Percentiles rank a stretch among this genome's conserved stretches.
These are phyloP conservation scores for Aspergillus hiratsukae DNA, from an alignment of 2,329 filamentous ascomycete species.

Conservation along the genomic window DNA sequence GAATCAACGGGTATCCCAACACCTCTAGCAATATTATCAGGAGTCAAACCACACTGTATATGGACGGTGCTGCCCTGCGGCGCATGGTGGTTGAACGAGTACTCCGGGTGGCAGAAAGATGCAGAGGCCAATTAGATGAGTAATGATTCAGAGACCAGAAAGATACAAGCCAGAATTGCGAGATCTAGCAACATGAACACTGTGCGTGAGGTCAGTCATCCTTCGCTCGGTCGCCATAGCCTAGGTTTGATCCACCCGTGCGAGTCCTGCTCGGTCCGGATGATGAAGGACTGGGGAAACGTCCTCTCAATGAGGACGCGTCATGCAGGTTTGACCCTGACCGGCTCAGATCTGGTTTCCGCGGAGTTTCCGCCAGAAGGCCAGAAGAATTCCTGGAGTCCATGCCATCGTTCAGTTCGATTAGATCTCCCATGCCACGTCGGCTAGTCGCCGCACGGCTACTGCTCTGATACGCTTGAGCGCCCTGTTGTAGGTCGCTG, in stretches of 20 bases:
- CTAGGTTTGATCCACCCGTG: constrained; percentile 14
- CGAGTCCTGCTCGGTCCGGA: constrained; percentile 34
- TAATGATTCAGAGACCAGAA: background rate
- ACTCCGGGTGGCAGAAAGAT: background rate
- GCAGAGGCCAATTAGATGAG: background rate
- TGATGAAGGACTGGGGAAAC: constrained; percentile 21
- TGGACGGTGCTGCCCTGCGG: background rate
- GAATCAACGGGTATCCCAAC: background rate
- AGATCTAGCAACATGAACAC: background rate
- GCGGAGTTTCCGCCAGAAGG: constrained; percentile 9
- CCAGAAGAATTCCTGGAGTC: constrained; percentile 23
- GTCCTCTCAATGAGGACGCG: constrained; percentile 22
- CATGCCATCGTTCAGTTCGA: constrained; percentile 40
- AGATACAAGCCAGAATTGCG: background rate
- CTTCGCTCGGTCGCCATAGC: constrained; percentile 22
- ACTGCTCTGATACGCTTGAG: constrained; percentile 16
- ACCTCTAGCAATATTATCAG: background rate
- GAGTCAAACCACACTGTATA: background rate
- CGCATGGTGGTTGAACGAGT: background rate
- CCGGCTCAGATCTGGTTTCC: constrained; percentile 15
- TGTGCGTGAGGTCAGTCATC: constrained; percentile 21
- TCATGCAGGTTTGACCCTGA: constrained; percentile 13
- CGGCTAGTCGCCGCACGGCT: constrained; percentile 22
- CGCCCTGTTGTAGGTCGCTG: constrained; percentile 35
- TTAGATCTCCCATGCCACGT: constrained; percentile 38